Conservation (phyloP, 2,329 filamentous ascomycete genomes). For the Colletotrichum tropicale region DNA sequence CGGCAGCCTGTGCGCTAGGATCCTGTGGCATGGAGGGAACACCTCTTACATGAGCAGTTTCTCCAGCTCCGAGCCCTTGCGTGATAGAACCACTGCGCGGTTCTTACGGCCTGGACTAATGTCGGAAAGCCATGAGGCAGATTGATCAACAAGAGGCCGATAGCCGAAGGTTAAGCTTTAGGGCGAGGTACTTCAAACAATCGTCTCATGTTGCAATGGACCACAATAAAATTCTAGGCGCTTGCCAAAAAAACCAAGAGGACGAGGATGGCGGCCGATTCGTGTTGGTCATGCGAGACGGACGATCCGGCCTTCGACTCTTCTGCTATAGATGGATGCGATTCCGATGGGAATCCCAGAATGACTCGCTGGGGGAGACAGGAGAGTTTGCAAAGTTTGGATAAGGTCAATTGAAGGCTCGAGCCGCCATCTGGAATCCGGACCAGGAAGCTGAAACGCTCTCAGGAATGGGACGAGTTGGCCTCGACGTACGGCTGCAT, state of each 20-base stretch:
- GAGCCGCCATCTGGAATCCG: slow-evolving; percentile 11
- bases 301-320: neutral
- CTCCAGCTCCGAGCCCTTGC: neutral
- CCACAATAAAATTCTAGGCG: neutral
- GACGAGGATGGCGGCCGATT: neutral
- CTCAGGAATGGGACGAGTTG: slow-evolving; percentile 22
- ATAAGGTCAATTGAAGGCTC: slow-evolving; percentile 21
- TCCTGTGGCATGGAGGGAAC: slow-evolving; percentile 1
- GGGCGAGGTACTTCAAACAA: slow-evolving; percentile 5
- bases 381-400: slow-evolving; percentile 3
- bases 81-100: neutral
- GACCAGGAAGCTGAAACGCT: slow-evolving; percentile 9
- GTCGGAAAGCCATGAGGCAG: neutral
- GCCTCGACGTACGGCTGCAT: slow-evolving; percentile 31
- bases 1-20: slow-evolving; percentile 15
- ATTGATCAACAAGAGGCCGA: neutral
- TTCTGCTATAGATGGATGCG: neutral
- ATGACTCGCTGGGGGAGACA: neutral
- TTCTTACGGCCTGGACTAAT: neutral
- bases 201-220: neutral
- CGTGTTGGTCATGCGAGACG: slow-evolving; percentile 10
- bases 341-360: neutral
- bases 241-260: neutral
- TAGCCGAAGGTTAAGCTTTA: slow-evolving; percentile 14
- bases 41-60: slow-evolving; percentile 15